Evolutionary conservation across 1,139 yeast genomes (phyloP), one percentile per base, ranked within the genome.

Genomic region (Sugiyamaella novakii): DNA sequence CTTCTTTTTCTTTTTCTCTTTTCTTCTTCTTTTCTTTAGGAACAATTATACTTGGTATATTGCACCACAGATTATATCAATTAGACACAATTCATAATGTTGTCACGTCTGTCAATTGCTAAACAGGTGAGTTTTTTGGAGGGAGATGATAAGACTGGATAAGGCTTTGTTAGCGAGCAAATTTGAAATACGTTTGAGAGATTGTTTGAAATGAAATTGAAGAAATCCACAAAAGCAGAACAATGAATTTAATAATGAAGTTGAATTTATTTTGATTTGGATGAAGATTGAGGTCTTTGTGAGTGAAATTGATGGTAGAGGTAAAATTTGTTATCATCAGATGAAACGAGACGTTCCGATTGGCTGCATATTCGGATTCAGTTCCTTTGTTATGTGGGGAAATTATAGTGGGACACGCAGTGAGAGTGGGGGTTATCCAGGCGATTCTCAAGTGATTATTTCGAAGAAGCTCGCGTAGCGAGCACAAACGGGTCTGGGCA

Each of bases 51-150:
- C 46, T 15, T 33, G 17, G 39, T 41, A 14, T 29, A 25, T 42
- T 17, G 31, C 8, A 30, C 35, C 36, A 40, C 29, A 29, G 21
- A 18, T 10, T 19, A 31, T 4, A 21, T 31, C 11, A 28, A 11
- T n/a, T 25, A 35, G 29, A 43, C 41, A 35, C 29, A 28, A n/a
- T 3, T 27, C 39, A 49, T n/a, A 30, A 51, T 54, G 57, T 52
- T 54, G 45, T 52, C 57, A 25, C 57, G 57, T 34, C 44, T 51
- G 46, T 53, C 56, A 27, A 33, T 45, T 29, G 53, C 51, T 49
- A 53, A 53, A 45, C 34, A 45, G 45, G 54, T 51, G 36, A 41
- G 54, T 51, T 28, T n/a, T n/a, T n/a, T n/a, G 8, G 25, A 22
- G 25, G 25, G 8, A 8, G 25, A 6, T 22, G 25, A 22, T 5